Conservation (phyloP, 805 yeast species). For the Monosporozyma solicola region DNA sequence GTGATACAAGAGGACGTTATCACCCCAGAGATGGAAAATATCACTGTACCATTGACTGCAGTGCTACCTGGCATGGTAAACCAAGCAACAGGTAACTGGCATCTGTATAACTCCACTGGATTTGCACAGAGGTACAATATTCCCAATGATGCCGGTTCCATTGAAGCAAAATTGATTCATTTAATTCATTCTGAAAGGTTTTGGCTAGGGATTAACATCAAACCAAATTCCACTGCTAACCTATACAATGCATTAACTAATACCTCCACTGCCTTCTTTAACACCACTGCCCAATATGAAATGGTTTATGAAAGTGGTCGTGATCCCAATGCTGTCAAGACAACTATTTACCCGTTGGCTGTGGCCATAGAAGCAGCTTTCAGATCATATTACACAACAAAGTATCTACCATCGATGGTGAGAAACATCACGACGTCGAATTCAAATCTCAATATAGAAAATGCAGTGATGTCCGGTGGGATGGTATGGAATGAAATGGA, state of each 20-base stretch:
- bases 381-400: slow-evolving; percentile 1
- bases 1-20: slow-evolving; percentile 5
- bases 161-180: slow-evolving; percentile 33
- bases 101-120: slow-evolving; percentile 19
- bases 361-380: slow-evolving; percentile 26
- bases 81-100: slow-evolving; percentile 23
- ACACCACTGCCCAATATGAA: slow-evolving; percentile 25
- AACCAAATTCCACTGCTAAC: slow-evolving; percentile 36
- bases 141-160: slow-evolving; percentile 9
- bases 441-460: slow-evolving; percentile 3
- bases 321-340: slow-evolving; percentile 42
- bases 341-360: slow-evolving; percentile 38
- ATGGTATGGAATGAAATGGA: slow-evolving; percentile 33
- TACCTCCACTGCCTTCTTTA: slow-evolving; percentile 11
- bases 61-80: neutral
- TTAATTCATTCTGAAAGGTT: slow-evolving; percentile 45
- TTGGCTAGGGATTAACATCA: slow-evolving; percentile 56
- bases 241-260: slow-evolving; percentile 19
- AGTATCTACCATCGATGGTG: slow-evolving; percentile 15
- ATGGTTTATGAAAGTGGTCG: slow-evolving; percentile 54
- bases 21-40: neutral
- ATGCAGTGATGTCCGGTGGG: slow-evolving; percentile 24
- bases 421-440: slow-evolving; percentile 5
- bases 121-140: slow-evolving; percentile 16
- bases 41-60: neutral